Conservation (phyloP, 2,329 filamentous ascomycete species). For the Triangularia setosa region DNA sequence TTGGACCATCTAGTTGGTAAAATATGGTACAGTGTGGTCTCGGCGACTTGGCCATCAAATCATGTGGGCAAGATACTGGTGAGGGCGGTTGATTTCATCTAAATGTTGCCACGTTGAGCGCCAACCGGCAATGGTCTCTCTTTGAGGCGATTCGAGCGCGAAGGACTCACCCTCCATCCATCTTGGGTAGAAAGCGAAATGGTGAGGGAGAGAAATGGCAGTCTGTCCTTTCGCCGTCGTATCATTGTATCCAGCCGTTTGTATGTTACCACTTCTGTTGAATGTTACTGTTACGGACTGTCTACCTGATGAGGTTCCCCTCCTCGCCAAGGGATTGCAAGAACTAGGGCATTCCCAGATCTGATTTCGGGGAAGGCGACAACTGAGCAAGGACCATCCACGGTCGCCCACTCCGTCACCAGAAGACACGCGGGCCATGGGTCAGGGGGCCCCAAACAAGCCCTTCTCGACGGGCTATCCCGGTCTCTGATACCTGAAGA, state of each 20-base stretch:
- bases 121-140: background rate
- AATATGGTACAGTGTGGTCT: background rate
- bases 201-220: background rate
- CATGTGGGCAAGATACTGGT: background rate
- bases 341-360: background rate
- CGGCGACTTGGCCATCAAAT: background rate
- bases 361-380: background rate
- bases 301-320: background rate
- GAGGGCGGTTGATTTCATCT: background rate
- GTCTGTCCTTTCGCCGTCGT: background rate
- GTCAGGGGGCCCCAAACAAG: background rate
- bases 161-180: background rate
- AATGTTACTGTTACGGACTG: background rate
- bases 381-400: background rate
- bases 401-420: background rate
- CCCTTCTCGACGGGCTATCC: slow-evolving; percentile 7
- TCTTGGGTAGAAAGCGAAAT: background rate
- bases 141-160: background rate
- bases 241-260: background rate
- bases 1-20: background rate
- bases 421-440: background rate
- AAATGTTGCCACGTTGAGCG: background rate
- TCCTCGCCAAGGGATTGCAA: background rate
- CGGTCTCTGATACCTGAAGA: background rate
- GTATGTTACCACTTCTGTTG: background rate